Evolutionary conservation across 176 grass and related monocot genomes (phyloP), one percentile per base, ranked within the genome.

Genomic region (Triticum aestivum): DNA sequence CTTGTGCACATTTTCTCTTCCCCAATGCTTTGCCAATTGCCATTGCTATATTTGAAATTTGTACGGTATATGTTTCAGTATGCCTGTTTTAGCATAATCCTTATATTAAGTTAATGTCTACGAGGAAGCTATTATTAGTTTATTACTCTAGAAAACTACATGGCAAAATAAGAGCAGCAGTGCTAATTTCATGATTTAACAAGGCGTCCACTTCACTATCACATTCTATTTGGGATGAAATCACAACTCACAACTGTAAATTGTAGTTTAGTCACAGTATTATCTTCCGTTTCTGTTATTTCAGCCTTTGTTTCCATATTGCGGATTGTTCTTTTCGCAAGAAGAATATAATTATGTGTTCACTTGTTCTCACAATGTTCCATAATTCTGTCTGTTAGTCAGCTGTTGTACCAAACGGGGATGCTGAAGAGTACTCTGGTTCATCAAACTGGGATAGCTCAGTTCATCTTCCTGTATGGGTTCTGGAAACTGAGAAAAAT

Each of bases 381-480:
- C 23, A 1, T 34, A 70, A 61, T 66, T 77, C 71, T 61, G 34
- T 39, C n/a, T 84, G 49, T 61, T 61, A 88, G 91, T 82, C 88
- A 84, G 75, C 68, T 73, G 42, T 47, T 86, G 32, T 34, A 45
- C 15, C 78, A 37, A 90, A 86, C 45, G 75, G 59, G 11, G 75
- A 26, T 29, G 18, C 47, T 41, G 79, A 87, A 65, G 78, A 39
- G 23, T 79, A 32, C 21, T 76, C 65, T 51, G 37, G 11, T 66
- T 65, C 38, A 52, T 77, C 69, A 79, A 72, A 89, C 62, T 98
- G 91, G 96, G 96, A 96, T 81, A 91, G 58, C 73, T 86, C 96
- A 51, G 61, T 98, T 75, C 93, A 96, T 85, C 91, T 98, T 84
- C 96, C 93, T 38, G 86, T 89, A 20, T 98, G 93, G 93, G 79